A percentile compares a stretch with the other conserved stretches of the same genome.
Evolutionary conservation across 2,329 filamentous ascomycete genomes (phyloP).

Genomic region (Fusarium xyrophilum): DNA sequence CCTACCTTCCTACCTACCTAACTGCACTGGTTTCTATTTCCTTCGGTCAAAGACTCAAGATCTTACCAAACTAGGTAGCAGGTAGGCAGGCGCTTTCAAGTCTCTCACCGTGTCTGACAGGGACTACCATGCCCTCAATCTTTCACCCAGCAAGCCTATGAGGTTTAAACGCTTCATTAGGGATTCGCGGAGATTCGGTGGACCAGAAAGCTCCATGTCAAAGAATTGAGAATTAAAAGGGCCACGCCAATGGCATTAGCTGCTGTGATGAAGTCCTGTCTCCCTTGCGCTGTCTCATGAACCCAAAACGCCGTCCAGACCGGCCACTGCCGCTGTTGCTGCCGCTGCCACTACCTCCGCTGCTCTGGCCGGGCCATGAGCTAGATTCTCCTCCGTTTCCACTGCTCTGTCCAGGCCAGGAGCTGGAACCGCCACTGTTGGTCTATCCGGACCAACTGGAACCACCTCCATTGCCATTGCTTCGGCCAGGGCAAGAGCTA

Average conservation of each 20-base stretch:
- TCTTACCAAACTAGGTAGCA: too few relatives aligned
- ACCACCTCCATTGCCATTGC: not conserved
- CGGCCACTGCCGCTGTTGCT: slow-evolving; percentile 2
- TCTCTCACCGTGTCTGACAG: too few relatives aligned
- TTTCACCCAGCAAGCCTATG: too few relatives aligned
- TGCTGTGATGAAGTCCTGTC: slow-evolving; percentile 12
- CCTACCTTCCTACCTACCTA: too few relatives aligned
- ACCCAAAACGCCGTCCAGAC: slow-evolving; percentile 11
- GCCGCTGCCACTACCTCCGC: not conserved
- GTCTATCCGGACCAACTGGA: too few relatives aligned
- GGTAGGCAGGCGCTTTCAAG: too few relatives aligned
- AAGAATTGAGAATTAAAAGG: slow-evolving; percentile 7
- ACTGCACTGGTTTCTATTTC: too few relatives aligned
- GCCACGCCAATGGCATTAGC: slow-evolving; percentile 1
- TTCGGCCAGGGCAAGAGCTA: not conserved
- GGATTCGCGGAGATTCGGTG: too few relatives aligned
- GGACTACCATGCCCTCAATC: too few relatives aligned
- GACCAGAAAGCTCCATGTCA: too few relatives aligned
- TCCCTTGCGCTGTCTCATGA: slow-evolving; percentile 8
- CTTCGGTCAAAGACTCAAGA: too few relatives aligned
- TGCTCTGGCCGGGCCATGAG: not conserved
- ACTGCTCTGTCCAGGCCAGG: not conserved
- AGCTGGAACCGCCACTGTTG: not conserved
- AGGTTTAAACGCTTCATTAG: too few relatives aligned
- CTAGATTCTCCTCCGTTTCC: not conserved